A percentile compares a stretch with the other conserved stretches of the same genome.
phyloP scores from a whole-genome alignment of 495 filamentous ascomycete species.

The Penicillium desertorum region DNA sequence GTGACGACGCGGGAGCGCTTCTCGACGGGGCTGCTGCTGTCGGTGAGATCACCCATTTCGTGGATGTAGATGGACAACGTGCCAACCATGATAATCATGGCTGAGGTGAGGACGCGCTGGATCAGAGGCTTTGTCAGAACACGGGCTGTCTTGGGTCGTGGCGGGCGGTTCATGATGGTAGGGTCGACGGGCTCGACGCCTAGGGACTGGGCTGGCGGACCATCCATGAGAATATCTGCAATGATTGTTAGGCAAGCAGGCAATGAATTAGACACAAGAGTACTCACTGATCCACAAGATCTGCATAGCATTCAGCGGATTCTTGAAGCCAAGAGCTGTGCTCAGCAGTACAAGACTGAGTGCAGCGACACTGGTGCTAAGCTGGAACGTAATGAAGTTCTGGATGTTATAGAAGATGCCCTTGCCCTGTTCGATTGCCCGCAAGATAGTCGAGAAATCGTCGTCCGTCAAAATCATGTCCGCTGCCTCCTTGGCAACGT shows the following conservation, averaged over 20 bases:
- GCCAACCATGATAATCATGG: slow-evolving; percentile 83
- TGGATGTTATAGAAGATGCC: slow-evolving; percentile 99
- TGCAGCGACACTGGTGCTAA: slow-evolving; percentile 94
- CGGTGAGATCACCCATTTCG: slow-evolving; percentile 73
- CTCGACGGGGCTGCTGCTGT: slow-evolving; percentile 32
- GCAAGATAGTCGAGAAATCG: slow-evolving; percentile 95
- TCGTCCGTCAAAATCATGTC: slow-evolving; percentile 99
- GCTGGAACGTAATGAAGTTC: slow-evolving; percentile 98
- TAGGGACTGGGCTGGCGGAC: slow-evolving; percentile 93
- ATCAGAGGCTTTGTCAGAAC: slow-evolving; percentile 83
- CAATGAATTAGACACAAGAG: neutral
- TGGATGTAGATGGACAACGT: slow-evolving; percentile 87
- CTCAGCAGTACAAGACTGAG: slow-evolving; percentile 87
- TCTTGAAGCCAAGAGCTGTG: slow-evolving; percentile 88
- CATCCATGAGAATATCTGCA: slow-evolving; percentile 98
- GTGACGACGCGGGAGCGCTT: slow-evolving; percentile 64
- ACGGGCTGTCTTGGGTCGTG: slow-evolving; percentile 76
- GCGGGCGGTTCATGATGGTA: slow-evolving; percentile 87
- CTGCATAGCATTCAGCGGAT: slow-evolving; percentile 97
- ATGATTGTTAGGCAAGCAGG: slow-evolving; percentile 7
- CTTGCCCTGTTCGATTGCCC: slow-evolving; percentile 97
- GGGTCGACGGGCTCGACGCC: slow-evolving; percentile 96
- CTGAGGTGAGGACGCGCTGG: slow-evolving; percentile 81
- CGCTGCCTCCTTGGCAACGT: slow-evolving; percentile 98
- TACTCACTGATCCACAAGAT: slow-evolving; percentile 98